phyloP scores from a whole-genome alignment of 2,329 filamentous ascomycete species.

The Fusarium longipes region DNA sequence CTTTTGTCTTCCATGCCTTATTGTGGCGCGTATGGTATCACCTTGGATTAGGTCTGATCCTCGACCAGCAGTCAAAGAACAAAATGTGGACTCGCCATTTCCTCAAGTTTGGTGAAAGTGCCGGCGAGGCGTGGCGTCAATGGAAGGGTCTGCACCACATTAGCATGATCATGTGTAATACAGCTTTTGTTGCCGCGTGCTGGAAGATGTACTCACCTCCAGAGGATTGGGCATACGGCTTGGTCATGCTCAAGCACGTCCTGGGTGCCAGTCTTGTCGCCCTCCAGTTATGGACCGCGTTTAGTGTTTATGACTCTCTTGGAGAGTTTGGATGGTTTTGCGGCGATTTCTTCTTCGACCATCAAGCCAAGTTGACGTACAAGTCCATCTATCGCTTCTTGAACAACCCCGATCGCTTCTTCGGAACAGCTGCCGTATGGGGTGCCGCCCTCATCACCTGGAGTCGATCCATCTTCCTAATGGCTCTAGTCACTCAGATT shows the following conservation, averaged over 20 bases:
- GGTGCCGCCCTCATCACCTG: slow-evolving; percentile 93
- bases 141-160: slow-evolving; percentile 98
- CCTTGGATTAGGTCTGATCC: slow-evolving; percentile 84
- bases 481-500: slow-evolving; percentile 87
- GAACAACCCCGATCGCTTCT: slow-evolving; percentile 95
- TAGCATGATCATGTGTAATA: slow-evolving; percentile 89
- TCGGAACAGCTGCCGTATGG: slow-evolving; percentile 96
- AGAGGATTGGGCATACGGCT: slow-evolving; percentile 85
- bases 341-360: slow-evolving; percentile 97
- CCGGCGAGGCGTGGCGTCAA: slow-evolving; percentile 93
- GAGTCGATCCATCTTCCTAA: slow-evolving; percentile 85
- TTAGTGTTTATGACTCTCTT: slow-evolving; percentile 93
- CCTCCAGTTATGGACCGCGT: slow-evolving; percentile 90
- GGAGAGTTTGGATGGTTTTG: slow-evolving; percentile 99
- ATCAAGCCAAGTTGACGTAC: slow-evolving; percentile 89
- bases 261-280: slow-evolving; percentile 82
- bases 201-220: slow-evolving; percentile 98
- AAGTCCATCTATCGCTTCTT: slow-evolving; percentile 97
- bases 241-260: slow-evolving; percentile 87
- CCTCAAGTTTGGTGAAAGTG: slow-evolving; percentile 92
- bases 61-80: slow-evolving; percentile 85
- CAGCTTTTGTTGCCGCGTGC: slow-evolving; percentile 87
- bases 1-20: slow-evolving; percentile 85
- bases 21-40: slow-evolving; percentile 93
- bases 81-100: slow-evolving; percentile 98